Evolutionary conservation across 768 basidiomycete genomes (phyloP).

Genomic region (Tricholomella constricta): DNA sequence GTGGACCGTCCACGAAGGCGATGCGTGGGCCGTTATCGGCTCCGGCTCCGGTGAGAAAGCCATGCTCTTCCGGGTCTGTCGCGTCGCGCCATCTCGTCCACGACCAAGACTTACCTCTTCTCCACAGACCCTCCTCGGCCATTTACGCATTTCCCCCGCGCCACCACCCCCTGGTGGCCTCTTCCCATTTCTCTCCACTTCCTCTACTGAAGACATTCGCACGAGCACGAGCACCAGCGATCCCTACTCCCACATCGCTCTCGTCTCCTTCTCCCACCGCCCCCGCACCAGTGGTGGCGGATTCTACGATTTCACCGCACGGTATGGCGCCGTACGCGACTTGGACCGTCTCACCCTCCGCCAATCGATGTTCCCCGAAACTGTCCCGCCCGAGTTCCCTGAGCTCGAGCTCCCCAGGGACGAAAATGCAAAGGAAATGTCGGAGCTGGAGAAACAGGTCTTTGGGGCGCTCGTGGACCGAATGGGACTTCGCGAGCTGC

Average conservation of each 20-base stretch:
- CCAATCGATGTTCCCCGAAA: constrained; percentile 66
- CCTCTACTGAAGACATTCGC: constrained; percentile 9
- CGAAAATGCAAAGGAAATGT: constrained; percentile 15
- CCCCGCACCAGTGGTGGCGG: constrained; percentile 58
- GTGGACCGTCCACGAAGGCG: constrained; percentile 61
- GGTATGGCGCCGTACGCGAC: constrained; percentile 87
- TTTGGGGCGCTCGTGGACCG: constrained; percentile 56
- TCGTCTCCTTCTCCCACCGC: constrained; percentile 72
- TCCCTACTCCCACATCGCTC: constrained; percentile 48
- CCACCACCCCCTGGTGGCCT: constrained; percentile 65
- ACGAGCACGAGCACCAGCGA: constrained; percentile 33
- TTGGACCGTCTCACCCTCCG: constrained; percentile 79
- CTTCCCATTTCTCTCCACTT: constrained; percentile 68
- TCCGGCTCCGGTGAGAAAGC: constrained; percentile 65
- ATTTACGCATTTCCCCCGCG: constrained; percentile 67
- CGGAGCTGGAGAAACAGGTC: constrained; percentile 28
- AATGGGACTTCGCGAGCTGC: constrained; percentile 59
- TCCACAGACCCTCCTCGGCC: constrained; percentile 64
- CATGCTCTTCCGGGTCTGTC: constrained; percentile 62
- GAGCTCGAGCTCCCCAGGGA: constrained; percentile 23
- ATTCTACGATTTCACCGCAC: constrained; percentile 92
- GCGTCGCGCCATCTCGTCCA: not conserved
- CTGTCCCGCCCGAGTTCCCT: constrained; percentile 34
- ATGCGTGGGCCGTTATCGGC: constrained; percentile 79
- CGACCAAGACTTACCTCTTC: too few species aligned